Percentiles rank a stretch among this genome's conserved stretches.
Conservation (phyloP, 176 grass and related monocot species). For the Oryza meyeriana region DNA sequence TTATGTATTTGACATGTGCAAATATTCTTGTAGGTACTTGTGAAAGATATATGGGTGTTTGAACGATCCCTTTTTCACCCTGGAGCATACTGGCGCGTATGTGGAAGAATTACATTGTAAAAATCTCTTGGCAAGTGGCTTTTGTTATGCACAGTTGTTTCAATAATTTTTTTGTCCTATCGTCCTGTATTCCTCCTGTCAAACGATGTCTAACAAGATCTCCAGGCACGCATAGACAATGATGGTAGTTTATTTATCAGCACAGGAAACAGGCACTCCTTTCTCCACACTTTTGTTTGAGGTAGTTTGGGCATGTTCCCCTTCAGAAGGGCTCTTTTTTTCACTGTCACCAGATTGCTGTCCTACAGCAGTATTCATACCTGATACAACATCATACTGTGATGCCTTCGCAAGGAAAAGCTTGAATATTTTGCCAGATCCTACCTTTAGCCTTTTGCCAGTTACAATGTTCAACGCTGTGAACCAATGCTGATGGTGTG, state of each 20-base stretch:
- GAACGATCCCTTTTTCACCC: slow-evolving; percentile 89
- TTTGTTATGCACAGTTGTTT: background rate
- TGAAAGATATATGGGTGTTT: slow-evolving; percentile 83
- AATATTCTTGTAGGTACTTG: slow-evolving; percentile 58
- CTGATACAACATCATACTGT: background rate
- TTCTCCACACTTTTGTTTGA: background rate
- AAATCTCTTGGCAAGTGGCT: background rate
- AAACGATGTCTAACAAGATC: slow-evolving; percentile 33
- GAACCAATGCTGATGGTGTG: background rate
- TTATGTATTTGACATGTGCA: background rate
- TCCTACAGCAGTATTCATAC: background rate
- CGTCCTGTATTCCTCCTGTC: background rate
- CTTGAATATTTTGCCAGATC: background rate
- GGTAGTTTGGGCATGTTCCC: background rate
- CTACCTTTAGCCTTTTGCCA: background rate
- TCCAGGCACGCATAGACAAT: background rate
- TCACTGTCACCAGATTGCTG: background rate
- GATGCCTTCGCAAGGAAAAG: background rate
- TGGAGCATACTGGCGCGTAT: slow-evolving; percentile 77
- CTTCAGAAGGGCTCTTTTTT: background rate
- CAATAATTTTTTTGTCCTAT: slow-evolving; percentile 26
- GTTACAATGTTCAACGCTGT: background rate
- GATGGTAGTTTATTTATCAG: background rate
- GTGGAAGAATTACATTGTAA: slow-evolving; percentile 49
- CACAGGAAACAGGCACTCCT: background rate